Conservation (phyloP, 129 eudicot species). For the Flaveria linearis region DNA sequence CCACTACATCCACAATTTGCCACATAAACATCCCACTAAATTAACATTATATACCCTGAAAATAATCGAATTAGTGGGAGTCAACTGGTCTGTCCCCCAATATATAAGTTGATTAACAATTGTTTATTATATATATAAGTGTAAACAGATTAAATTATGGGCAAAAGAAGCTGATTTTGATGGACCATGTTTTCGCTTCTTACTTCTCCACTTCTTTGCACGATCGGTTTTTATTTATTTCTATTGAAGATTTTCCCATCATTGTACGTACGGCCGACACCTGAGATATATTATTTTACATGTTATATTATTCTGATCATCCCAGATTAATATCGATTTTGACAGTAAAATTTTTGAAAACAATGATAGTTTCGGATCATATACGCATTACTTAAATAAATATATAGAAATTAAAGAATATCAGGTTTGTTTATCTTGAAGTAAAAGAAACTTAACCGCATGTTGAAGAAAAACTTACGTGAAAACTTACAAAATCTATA, state of each 20-base stretch:
- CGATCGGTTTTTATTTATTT: conserved; percentile 21
- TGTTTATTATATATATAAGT: background rate
- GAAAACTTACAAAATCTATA: too few relatives aligned
- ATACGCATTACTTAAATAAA: background rate
- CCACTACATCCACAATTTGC: conserved; percentile 38
- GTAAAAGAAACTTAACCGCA: background rate
- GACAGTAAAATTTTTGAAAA: background rate
- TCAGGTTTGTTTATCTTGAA: background rate
- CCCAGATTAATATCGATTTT: background rate
- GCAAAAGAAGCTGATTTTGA: conserved; percentile 44
- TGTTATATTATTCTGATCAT: background rate
- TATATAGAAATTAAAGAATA: background rate
- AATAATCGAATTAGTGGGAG: conserved; percentile 42
- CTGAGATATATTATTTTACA: conserved; percentile 7
- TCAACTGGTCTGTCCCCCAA: conserved; percentile 47
- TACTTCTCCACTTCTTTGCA: conserved; percentile 38
- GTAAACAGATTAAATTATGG: conserved; percentile 29
- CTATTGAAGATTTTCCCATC: conserved; percentile 37
- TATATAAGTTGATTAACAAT: conserved; percentile 9
- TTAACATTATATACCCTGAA: conserved; percentile 22
- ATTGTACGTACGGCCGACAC: conserved; percentile 26
- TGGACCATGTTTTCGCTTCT: conserved; percentile 47
- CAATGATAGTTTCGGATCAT: background rate
- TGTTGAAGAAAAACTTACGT: too few relatives aligned
- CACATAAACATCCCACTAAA: conserved; percentile 39